Evolutionary conservation across 768 basidiomycete species (phyloP), one percentile per base, ranked within the genome.

Genomic region (Nidularia pulvinata): DNA sequence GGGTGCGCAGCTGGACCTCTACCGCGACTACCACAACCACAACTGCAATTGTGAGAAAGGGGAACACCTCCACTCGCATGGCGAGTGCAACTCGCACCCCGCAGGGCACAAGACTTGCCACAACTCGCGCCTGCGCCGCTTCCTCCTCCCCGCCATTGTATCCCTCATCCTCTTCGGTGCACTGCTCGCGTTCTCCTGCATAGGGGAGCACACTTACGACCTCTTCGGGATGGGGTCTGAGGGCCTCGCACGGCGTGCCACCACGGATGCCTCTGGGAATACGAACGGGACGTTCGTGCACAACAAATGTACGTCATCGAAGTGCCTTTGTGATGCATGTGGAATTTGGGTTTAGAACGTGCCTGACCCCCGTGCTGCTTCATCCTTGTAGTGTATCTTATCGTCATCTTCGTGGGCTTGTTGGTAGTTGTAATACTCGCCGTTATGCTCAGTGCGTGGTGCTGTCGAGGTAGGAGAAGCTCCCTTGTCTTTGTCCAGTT

Each of bases 381-480:
- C 25, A 4, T 25, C 25, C 25, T 25, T 25, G 25, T 51, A 87
- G 85, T 82, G 14, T 88, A 86, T 59, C 73, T 88, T 32, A 83
- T 87, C 35, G 69, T 87, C 35, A 59, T 86, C n/a, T 82, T 88
- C 62, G 84, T 88, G 7, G 86, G 86, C 2, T 65, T 88, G 4
- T 58, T 82, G 37, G 64, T 88, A 0, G 81, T 86, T 1, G 33
- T 87, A 5, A 61, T 85, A 6, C 72, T 80, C 1, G 85, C 56
- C 0, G 65, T 88, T 49, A 81, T 83, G 74, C 75, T 87, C 14
- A 81, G 80, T 56, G 82, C 77, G 16, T 88, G 86, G 80, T 88
- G 85, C 57, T 88, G 86, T 67, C 70, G 67, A 72, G 81, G 85
- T 76, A 57, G 42, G 65, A 54, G 62, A 11, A 42, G 37, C 37